Conservation (phyloP, 129 eudicot species). For the Helichrysum umbraculigerum region DNA sequence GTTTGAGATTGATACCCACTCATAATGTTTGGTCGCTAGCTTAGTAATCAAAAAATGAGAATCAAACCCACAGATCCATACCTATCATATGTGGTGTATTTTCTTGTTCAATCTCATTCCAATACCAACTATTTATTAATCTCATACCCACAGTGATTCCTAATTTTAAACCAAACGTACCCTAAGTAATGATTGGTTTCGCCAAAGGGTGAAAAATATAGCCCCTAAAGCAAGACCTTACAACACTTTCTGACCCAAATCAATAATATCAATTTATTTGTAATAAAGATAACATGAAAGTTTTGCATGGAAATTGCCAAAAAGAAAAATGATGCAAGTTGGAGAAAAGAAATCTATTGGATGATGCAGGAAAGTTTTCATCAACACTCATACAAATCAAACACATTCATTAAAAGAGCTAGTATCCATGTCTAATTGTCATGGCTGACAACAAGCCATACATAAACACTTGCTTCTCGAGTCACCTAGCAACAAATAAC, state of each 20-base stretch:
- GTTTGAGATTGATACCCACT: too few relatives aligned
- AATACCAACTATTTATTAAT: too few relatives aligned
- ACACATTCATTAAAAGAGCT: conserved; percentile 22
- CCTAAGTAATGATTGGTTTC: too few relatives aligned
- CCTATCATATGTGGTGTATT: too few relatives aligned
- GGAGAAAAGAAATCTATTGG: conserved; percentile 6
- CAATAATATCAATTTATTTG: conserved; percentile 24
- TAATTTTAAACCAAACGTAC: too few relatives aligned
- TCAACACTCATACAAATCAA: conserved; percentile 11
- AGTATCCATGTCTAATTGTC: conserved; percentile 15
- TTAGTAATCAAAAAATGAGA: too few relatives aligned
- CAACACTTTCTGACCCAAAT: not conserved
- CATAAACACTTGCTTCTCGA: conserved; percentile 19
- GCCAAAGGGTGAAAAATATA: not conserved
- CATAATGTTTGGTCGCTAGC: too few relatives aligned
- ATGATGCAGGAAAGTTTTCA: conserved; percentile 21
- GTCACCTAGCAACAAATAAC: conserved; percentile 28
- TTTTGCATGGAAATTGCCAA: conserved; percentile 11
- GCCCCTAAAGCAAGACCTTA: not conserved
- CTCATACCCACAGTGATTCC: too few relatives aligned
- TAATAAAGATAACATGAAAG: conserved; percentile 15
- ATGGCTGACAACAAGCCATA: conserved; percentile 8
- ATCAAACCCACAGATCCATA: too few relatives aligned
- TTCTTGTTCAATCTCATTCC: too few relatives aligned
- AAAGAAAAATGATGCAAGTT: conserved; percentile 15